Evolutionary conservation across 768 basidiomycete species (phyloP).

Genomic region (Serendipita indica): DNA sequence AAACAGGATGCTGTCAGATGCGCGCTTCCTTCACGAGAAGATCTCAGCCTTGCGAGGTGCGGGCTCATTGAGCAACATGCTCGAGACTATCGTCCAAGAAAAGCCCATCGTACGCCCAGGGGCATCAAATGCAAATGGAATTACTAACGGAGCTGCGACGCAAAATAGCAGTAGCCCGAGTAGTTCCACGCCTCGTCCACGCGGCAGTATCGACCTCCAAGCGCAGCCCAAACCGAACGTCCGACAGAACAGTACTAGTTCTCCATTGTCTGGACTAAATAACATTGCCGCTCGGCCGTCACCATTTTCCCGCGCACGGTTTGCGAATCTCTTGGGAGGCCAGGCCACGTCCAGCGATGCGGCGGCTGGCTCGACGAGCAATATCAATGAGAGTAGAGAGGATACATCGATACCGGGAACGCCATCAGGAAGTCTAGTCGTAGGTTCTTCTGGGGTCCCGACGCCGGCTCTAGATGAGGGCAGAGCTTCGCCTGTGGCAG

Average conservation of each 20-base stretch:
- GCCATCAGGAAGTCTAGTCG: not conserved
- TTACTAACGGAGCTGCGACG: not conserved
- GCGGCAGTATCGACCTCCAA: conserved; percentile 6
- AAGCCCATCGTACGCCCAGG: conserved; percentile 33
- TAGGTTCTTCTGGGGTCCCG: not conserved
- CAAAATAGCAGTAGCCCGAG: not conserved
- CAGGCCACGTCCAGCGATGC: not conserved
- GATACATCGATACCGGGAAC: not conserved
- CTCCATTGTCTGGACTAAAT: not conserved
- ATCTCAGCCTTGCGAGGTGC: conserved; percentile 62
- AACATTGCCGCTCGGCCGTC: conserved; percentile 7
- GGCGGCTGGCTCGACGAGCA: not conserved
- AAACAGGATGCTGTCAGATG: conserved; percentile 64
- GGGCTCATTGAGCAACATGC: conserved; percentile 54
- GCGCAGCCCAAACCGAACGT: not conserved
- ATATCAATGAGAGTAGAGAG: too few relatives aligned
- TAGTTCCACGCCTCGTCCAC: conserved; percentile 8
- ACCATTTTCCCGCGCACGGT: not conserved
- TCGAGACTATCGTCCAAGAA: conserved; percentile 75
- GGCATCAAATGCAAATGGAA: not conserved
- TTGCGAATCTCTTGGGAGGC: conserved; percentile 7
- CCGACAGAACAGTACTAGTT: not conserved
- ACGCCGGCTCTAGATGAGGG: not conserved
- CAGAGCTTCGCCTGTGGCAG: not conserved
- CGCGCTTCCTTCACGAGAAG: conserved; percentile 59